These are phyloP conservation scores for Tripterygium wilfordii DNA, from an alignment of 177 flowering plant species.

Conservation along the genomic window DNA sequence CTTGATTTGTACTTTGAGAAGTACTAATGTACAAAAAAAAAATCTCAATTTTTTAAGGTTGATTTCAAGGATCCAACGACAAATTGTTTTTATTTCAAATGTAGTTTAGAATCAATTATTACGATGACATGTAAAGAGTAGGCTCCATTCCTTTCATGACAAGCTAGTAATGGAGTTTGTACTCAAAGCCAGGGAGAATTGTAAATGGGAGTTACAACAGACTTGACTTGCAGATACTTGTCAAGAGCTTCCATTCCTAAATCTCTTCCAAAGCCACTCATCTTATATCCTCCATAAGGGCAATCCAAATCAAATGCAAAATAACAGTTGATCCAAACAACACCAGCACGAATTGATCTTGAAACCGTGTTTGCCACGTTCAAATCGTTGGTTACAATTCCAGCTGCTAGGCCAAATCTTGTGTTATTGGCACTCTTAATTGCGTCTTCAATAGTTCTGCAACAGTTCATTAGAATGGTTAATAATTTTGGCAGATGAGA, in stretches of 20 bases:
- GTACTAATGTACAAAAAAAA: no score
- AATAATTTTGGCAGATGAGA: no score
- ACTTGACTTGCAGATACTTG: constrained; percentile 62
- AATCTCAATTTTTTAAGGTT: no score
- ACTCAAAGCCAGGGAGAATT: constrained; percentile 84
- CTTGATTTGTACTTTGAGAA: no score
- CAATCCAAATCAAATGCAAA: constrained; percentile 51
- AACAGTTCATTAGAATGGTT: no score
- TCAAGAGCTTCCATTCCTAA: constrained; percentile 56
- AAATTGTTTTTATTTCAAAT: no score
- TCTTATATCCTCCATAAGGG: constrained; percentile 78
- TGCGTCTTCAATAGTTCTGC: constrained; percentile 69
- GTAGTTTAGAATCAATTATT: no score
- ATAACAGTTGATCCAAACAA: constrained; percentile 78
- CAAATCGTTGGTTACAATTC: constrained; percentile 61
- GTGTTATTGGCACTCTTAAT: constrained; percentile 64
- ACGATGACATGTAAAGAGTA: no score
- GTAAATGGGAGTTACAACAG: constrained; percentile 65
- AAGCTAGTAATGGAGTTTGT: no score
- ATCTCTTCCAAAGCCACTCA: constrained; percentile 75
- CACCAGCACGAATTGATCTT: constrained; percentile 77
- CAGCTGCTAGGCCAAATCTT: constrained; percentile 71
- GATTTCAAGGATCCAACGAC: no score
- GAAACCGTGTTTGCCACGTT: constrained; percentile 61
- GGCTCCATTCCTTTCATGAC: no score